phyloP scores from a whole-genome alignment of 2,329 filamentous ascomycete species.

The Fusarium sp. region DNA sequence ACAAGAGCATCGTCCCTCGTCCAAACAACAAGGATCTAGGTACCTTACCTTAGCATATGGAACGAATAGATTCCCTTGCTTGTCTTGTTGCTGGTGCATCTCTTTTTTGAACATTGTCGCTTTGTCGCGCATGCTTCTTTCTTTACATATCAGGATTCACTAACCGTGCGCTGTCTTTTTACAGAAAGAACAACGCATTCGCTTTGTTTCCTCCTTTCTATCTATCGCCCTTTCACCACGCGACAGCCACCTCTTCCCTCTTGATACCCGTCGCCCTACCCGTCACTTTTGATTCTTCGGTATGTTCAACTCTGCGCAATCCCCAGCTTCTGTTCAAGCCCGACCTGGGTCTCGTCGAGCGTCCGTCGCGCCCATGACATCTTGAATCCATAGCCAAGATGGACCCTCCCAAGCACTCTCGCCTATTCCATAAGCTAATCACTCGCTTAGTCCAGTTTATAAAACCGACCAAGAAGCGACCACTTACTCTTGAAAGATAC shows the following conservation, averaged over 20 bases:
- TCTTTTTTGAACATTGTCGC: conserved; percentile 23
- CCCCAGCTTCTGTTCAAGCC: conserved; percentile 1
- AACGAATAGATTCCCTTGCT: conserved; percentile 23
- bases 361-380: conserved; percentile 25
- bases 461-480: conserved; percentile 38
- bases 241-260: conserved; percentile 38
- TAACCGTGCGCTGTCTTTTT: conserved; percentile 39
- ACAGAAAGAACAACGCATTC: conserved; percentile 47
- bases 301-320: conserved; percentile 29
- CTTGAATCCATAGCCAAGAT: conserved; percentile 35
- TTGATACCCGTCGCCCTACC: conserved; percentile 38
- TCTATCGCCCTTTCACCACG: conserved; percentile 32
- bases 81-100: conserved; percentile 18
- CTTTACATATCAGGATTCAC: conserved; percentile 24
- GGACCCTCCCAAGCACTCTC: conserved; percentile 44
- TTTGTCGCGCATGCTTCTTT: conserved; percentile 40
- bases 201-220: conserved; percentile 46
- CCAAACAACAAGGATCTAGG: conserved; percentile 46
- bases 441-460: conserved; percentile 48
- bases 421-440: conserved; percentile 53
- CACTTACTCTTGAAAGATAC: conserved; percentile 41
- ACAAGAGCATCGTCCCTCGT: conserved; percentile 34
- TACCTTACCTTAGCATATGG: not conserved
- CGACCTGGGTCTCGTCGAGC: conserved; percentile 14
- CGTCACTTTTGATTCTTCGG: conserved; percentile 30